Evolutionary conservation across 805 yeast genomes (phyloP).

Genomic region (Clavispora fructus): DNA sequence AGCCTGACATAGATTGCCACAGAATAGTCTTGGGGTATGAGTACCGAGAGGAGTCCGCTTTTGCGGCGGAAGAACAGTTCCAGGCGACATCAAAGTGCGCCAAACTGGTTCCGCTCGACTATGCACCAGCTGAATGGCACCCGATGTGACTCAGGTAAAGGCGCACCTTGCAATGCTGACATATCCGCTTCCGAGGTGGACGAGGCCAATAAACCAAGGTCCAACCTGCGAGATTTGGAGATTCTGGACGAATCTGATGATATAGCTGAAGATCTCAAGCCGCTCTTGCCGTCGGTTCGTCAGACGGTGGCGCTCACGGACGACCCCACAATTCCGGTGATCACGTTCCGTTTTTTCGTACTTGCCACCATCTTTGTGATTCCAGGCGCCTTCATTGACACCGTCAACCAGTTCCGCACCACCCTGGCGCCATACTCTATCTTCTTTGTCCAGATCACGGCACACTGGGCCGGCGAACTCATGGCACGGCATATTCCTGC

Average conservation of each 20-base stretch:
- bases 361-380: conserved; percentile 29
- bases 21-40: neutral
- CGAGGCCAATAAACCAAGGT: neutral
- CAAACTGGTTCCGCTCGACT: neutral
- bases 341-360: conserved; percentile 32
- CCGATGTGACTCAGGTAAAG: too few relatives aligned
- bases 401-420: conserved; percentile 39
- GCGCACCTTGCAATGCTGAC: neutral
- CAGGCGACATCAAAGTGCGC: neutral
- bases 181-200: neutral
- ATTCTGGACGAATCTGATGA: neutral
- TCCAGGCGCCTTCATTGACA: conserved; percentile 40
- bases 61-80: neutral
- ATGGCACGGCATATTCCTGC: conserved; percentile 39
- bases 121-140: neutral
- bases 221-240: neutral
- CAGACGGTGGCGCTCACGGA: conserved; percentile 37
- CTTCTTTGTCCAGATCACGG: conserved; percentile 46
- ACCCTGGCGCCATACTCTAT: conserved; percentile 48
- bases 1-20: neutral
- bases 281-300: conserved; percentile 16
- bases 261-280: neutral
- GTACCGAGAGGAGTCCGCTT: neutral
- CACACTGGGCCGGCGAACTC: conserved; percentile 45
- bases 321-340: conserved; percentile 33